phyloP scores from a whole-genome alignment of 2,329 filamentous ascomycete genomes.

The Elsinoe necatrix region DNA sequence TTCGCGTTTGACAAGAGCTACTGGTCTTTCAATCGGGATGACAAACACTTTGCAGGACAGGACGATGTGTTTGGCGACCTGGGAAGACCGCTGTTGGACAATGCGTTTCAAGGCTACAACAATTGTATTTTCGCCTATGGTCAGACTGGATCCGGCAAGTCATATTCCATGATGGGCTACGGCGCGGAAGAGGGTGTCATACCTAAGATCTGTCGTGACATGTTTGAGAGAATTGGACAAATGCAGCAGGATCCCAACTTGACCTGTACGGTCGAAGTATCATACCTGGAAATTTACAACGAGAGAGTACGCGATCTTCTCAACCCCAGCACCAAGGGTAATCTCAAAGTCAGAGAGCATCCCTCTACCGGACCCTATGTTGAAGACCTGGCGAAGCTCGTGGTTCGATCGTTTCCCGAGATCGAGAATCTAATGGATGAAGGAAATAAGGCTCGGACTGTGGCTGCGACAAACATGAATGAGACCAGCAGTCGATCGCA shows the following conservation, averaged over 20 bases:
- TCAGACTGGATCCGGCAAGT: slow-evolving; percentile 96
- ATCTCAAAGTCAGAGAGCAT: slow-evolving; percentile 94
- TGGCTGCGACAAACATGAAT: slow-evolving; percentile 99
- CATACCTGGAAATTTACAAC: slow-evolving; percentile 98
- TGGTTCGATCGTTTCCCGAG: slow-evolving; percentile 85
- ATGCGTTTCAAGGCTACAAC: slow-evolving; percentile 97
- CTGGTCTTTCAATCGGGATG: slow-evolving; percentile 87
- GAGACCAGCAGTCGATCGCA: slow-evolving; percentile 97
- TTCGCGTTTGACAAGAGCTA: slow-evolving; percentile 97
- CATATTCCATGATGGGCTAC: slow-evolving; percentile 99
- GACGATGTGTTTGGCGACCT: slow-evolving; percentile 81
- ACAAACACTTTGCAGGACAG: slow-evolving; percentile 79
- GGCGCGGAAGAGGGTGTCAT: slow-evolving; percentile 93
- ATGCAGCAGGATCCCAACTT: slow-evolving; percentile 64
- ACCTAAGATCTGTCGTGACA: slow-evolving; percentile 91
- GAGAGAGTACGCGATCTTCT: slow-evolving; percentile 91
- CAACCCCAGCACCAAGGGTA: slow-evolving; percentile 91
- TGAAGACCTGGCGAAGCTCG: slow-evolving; percentile 91
- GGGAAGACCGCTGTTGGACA: slow-evolving; percentile 84
- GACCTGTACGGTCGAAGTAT: slow-evolving; percentile 91
- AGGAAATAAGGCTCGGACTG: slow-evolving; percentile 95
- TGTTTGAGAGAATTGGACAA: slow-evolving; percentile 77
- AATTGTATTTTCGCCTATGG: slow-evolving; percentile 99
- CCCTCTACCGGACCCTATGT: slow-evolving; percentile 96
- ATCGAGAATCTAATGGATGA: slow-evolving; percentile 99